A percentile compares a stretch with the other conserved stretches of the same genome.
These are phyloP conservation scores for Cladobotryum mycophilum DNA, from an alignment of 2,329 filamentous ascomycete species.

Conservation along the genomic window DNA sequence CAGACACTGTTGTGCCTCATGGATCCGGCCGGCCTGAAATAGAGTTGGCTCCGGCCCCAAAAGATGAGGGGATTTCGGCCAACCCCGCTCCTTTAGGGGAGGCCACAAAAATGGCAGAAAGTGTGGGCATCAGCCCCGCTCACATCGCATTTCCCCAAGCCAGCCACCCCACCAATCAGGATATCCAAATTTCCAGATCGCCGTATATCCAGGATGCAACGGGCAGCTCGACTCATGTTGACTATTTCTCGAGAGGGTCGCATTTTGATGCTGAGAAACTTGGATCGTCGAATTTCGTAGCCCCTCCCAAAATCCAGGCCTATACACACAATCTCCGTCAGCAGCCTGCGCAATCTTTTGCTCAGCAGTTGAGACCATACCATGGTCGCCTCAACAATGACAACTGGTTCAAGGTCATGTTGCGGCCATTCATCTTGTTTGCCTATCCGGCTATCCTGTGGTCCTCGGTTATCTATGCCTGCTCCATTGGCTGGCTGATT, in stretches of 20 bases:
- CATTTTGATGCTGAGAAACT: conserved; percentile 39
- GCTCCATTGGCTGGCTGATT: conserved; percentile 92
- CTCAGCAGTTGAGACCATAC: conserved; percentile 67
- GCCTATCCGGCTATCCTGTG: conserved; percentile 85
- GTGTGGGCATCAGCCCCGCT: too few species aligned
- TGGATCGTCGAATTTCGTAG: conserved; percentile 28
- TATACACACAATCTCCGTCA: conserved; percentile 69
- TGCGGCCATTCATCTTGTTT: conserved; percentile 79
- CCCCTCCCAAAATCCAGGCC: conserved; percentile 30
- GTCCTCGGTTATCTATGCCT: conserved; percentile 77
- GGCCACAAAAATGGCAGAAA: too few species aligned
- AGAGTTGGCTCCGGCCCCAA: too few species aligned
- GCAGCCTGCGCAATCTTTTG: conserved; percentile 63
- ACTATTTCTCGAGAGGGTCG: conserved; percentile 21
- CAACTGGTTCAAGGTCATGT: conserved; percentile 69
- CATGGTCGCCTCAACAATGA: conserved; percentile 74
- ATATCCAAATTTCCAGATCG: not conserved
- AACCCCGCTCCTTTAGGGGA: too few species aligned
- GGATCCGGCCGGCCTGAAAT: not conserved
- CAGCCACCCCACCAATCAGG: conserved; percentile 1
- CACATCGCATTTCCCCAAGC: conserved; percentile 2
- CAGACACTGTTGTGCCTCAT: too few species aligned
- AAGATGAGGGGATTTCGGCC: too few species aligned
- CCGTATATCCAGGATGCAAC: conserved; percentile 4
- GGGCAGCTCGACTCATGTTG: conserved; percentile 18